Percentiles rank a stretch among this genome's conserved stretches.
Conservation (phyloP, 148 eudicot species). For the Diospyros kaki region DNA sequence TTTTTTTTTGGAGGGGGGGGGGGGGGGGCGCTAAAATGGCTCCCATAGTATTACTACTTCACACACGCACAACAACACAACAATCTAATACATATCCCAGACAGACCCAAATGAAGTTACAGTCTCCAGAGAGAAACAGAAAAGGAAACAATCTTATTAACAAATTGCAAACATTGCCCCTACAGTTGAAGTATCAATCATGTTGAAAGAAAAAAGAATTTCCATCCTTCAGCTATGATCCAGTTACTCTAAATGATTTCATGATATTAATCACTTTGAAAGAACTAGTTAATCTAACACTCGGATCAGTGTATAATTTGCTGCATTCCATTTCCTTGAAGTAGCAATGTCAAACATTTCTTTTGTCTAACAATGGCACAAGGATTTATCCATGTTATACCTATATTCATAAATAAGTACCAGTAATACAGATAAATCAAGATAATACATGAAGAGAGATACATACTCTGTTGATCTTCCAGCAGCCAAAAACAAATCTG, state of each 20-base stretch:
- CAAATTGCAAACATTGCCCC: no score
- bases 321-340: background rate
- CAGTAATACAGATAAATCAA: background rate
- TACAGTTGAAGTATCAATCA: no score
- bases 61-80: no score
- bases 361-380: background rate
- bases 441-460: constrained; percentile 4
- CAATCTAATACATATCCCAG: no score
- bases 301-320: background rate
- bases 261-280: background rate
- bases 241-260: background rate
- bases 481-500: constrained; percentile 86
- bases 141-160: no score
- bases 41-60: no score
- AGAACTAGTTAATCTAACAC: background rate
- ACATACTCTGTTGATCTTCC: constrained; percentile 97
- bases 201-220: no score
- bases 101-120: no score
- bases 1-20: no score
- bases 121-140: no score
- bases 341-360: background rate
- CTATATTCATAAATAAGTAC: background rate
- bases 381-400: background rate
- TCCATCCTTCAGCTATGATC: no score
- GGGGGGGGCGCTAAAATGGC: no score